Percentiles rank a stretch among this genome's conserved stretches.
phyloP scores from a whole-genome alignment of 805 yeast species.

The Yarrowia sp. region DNA sequence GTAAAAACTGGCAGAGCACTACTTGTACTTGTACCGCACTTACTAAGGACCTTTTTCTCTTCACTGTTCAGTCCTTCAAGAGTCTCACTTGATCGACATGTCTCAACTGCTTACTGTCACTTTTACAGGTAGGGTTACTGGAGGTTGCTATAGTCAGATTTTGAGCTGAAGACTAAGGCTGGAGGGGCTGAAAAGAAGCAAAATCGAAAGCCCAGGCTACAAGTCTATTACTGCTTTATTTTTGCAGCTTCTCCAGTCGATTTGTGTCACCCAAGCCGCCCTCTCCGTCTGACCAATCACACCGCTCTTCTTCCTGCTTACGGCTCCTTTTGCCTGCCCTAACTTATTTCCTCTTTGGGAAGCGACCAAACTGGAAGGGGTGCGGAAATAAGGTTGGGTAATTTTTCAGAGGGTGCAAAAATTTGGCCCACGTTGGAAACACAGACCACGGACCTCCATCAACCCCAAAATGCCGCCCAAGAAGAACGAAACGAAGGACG shows the following conservation, averaged over 20 bases:
- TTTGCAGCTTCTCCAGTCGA: no score
- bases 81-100: no score
- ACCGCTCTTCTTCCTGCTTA: neutral
- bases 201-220: no score
- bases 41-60: no score
- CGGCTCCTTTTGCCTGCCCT: neutral
- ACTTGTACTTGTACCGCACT: no score
- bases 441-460: neutral
- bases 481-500: slow-evolving; percentile 33
- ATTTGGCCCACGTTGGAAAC: neutral
- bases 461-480: slow-evolving; percentile 34
- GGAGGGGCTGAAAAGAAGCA: no score
- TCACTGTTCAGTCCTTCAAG: no score
- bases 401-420: slow-evolving; percentile 35
- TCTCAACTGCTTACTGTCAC: neutral
- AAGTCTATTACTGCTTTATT: no score
- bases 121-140: neutral
- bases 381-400: slow-evolving; percentile 8
- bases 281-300: slow-evolving; percentile 5
- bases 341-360: neutral
- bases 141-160: neutral
- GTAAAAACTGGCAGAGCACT: no score
- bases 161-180: no score
- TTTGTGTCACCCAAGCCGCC: no score
- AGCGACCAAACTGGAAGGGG: slow-evolving; percentile 11